Evolutionary conservation across 2,329 filamentous ascomycete genomes (phyloP).

Genomic region (Aspergillus glaucus): DNA sequence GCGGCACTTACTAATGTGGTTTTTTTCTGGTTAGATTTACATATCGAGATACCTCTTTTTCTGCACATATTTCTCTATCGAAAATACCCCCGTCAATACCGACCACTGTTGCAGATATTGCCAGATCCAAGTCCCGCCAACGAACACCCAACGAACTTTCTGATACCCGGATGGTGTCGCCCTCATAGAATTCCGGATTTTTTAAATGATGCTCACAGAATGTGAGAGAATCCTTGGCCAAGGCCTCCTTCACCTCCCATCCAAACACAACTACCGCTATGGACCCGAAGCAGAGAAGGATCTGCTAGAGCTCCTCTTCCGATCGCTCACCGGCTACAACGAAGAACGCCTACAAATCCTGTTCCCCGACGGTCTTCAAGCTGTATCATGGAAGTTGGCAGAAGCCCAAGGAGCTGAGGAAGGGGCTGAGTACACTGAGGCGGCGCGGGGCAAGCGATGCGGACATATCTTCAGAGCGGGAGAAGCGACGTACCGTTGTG

Average conservation of each 20-base stretch:
- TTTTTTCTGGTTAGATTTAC: neutral
- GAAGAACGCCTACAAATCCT: slow-evolving; percentile 69
- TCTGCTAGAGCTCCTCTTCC: slow-evolving; percentile 76
- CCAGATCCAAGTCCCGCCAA: neutral
- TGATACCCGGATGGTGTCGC: slow-evolving; percentile 21
- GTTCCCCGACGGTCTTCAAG: slow-evolving; percentile 69
- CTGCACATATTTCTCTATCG: no score
- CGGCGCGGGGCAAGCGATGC: slow-evolving; percentile 85
- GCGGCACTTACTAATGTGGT: neutral
- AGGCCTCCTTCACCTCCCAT: slow-evolving; percentile 71
- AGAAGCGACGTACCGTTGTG: slow-evolving; percentile 89
- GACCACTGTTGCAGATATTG: neutral
- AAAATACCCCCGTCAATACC: no score
- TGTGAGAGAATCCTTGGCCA: slow-evolving; percentile 76
- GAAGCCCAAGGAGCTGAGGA: slow-evolving; percentile 88
- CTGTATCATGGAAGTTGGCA: slow-evolving; percentile 65
- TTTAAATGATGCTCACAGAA: slow-evolving; percentile 42
- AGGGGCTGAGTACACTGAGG: slow-evolving; percentile 89
- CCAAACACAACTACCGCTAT: slow-evolving; percentile 68
- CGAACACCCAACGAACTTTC: slow-evolving; percentile 1
- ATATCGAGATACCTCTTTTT: no score
- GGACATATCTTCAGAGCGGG: slow-evolving; percentile 95
- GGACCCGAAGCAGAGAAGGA: slow-evolving; percentile 62
- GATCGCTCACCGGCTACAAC: slow-evolving; percentile 71
- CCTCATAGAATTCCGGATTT: slow-evolving; percentile 7